Evolutionary conservation across 352 stramenopile species (phyloP).

Genomic region (Thalassiosira pacifica): DNA sequence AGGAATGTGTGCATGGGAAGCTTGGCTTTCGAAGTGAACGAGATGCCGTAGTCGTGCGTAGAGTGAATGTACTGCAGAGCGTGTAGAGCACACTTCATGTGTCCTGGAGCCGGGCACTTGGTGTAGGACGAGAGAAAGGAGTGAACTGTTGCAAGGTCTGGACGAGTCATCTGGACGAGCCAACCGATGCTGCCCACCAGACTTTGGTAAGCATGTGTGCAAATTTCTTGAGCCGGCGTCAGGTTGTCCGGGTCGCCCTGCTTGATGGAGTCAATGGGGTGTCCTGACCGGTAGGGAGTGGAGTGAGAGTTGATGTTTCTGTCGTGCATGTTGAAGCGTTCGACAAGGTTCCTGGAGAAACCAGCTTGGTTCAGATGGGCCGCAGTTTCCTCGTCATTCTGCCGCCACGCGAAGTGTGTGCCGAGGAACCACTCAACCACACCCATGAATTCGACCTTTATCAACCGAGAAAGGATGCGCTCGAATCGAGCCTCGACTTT

Average conservation of each 20-base stretch:
- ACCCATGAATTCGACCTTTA: conserved; percentile 62
- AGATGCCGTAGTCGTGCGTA: conserved; percentile 13
- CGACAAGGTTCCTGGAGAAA: conserved; percentile 41
- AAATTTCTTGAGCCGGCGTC: background rate
- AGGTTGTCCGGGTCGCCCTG: background rate
- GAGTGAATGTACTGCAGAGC: conserved; percentile 44
- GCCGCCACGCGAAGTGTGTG: conserved; percentile 40
- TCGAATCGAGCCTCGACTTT: conserved; percentile 44
- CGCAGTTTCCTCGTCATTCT: background rate
- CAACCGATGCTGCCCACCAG: conserved; percentile 47
- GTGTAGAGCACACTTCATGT: conserved; percentile 27
- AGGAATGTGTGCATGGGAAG: conserved; percentile 1
- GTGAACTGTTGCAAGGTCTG: conserved; percentile 32
- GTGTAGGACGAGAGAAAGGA: conserved; percentile 56
- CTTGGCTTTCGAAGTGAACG: background rate
- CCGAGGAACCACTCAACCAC: conserved; percentile 50
- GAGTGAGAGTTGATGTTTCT: background rate
- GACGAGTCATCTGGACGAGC: conserved; percentile 36
- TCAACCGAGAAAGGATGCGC: conserved; percentile 14
- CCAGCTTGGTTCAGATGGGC: conserved; percentile 46
- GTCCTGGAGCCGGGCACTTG: background rate
- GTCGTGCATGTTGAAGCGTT: background rate
- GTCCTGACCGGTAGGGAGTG: conserved; percentile 54
- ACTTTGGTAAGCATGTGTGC: conserved; percentile 39
- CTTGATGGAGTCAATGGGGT: conserved; percentile 54